Evolutionary conservation across 2,329 filamentous ascomycete genomes (phyloP).

Genomic region (Cercospora nicotianae): DNA sequence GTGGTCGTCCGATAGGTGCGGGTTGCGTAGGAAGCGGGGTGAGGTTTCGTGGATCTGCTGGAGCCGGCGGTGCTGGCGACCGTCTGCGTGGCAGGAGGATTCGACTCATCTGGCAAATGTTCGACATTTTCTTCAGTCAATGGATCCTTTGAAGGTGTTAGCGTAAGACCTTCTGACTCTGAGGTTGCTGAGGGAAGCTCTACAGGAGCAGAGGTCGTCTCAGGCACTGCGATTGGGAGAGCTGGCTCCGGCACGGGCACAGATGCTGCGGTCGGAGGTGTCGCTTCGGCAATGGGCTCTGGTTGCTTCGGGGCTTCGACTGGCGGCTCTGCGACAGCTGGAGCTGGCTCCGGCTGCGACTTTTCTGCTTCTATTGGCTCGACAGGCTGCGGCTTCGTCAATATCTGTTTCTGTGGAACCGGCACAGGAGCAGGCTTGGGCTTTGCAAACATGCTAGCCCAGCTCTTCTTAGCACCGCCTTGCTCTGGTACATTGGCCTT

Average conservation of each 20-base stretch:
- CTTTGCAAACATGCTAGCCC: constrained; percentile 55
- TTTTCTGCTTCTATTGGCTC: constrained; percentile 37
- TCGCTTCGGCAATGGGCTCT: constrained; percentile 21
- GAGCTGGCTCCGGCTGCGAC: constrained; percentile 25
- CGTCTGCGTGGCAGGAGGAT: constrained; percentile 75
- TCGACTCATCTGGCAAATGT: constrained; percentile 78
- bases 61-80: constrained; percentile 89
- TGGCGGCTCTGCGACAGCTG: constrained; percentile 20
- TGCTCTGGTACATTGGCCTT: constrained; percentile 40
- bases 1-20: constrained; percentile 61
- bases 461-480: constrained; percentile 51
- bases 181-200: constrained; percentile 21
- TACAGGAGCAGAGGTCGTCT: constrained; percentile 33
- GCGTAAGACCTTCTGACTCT: constrained; percentile 25
- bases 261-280: constrained; percentile 37
- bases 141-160: constrained; percentile 74
- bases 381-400: constrained; percentile 32
- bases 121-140: constrained; percentile 92
- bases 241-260: constrained; percentile 25
- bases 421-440: constrained; percentile 51
- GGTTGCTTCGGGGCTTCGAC: constrained; percentile 20
- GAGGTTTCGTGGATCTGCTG: constrained; percentile 70
- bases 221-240: constrained; percentile 7
- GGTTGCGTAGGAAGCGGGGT: constrained; percentile 63
- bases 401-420: constrained; percentile 39